Base-by-base conservation (phyloP, 805 yeast genomes). In the Teunomyces tritomae region DNA sequence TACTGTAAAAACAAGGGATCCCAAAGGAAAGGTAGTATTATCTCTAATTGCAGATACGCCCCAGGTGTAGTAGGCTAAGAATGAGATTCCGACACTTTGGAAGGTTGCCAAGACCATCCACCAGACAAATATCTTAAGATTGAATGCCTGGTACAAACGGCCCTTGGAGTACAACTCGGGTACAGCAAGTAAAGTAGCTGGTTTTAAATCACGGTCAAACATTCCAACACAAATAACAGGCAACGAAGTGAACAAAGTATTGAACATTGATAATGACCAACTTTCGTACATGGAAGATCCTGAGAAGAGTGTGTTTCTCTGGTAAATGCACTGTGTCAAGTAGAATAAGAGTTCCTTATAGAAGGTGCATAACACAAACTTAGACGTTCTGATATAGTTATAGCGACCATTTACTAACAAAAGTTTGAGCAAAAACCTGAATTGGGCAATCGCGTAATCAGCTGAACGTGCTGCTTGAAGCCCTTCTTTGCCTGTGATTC, bases 401-500 rank as follows among this genome's bases (percentile, higher is more conserved):
- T 96, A 94, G 24, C 98, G 78, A 1, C 99, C 99, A 69, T 94
- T 96, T 6, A 95, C 99, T 40, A 94, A 74, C 39, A 94, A 71
- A 44, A 94, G 70, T 65, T 94, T 94, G 49, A 87, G 70, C 49
- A 94, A 69, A 62, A 80, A 94, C 50, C 96, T 74, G 69, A 94
- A 94, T 63, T 94, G 99, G 0, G 95, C 99, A 62, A 94, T 87
- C 1, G 98, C 85, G 61, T 89, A 94, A 67, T 94, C 99, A 0
- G 97, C 84, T 0, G 96, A 79, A 57, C 99, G 76, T 0, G 99
- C 96, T 0, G 99, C 99, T 61, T 94, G 99, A 37, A 94, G 71
- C 1, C 99, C 99, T 68, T 94, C 99, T 57, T 86, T 87, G 32
- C 99, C 99, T 1, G 98, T 91, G 45, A 94, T 94, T 27, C 99